Conservation (phyloP, 192 early-diverging fungal genomes). For the Entophlyctis helioformis region DNA sequence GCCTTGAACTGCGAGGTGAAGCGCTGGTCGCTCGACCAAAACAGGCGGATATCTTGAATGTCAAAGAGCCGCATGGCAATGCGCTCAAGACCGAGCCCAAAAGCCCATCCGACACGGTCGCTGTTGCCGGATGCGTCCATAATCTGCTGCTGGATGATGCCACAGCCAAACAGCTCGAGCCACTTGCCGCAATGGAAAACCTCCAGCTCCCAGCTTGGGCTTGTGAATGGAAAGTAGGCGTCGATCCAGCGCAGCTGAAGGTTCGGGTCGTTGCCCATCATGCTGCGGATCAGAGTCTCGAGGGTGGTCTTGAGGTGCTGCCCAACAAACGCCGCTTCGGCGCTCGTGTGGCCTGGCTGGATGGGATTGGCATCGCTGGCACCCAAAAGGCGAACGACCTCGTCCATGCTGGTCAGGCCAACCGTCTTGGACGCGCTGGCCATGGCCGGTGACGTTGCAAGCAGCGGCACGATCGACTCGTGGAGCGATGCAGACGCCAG, state of each 20-base stretch:
- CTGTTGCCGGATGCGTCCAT: constrained; percentile 56
- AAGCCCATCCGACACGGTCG: constrained; percentile 90
- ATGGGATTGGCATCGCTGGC: constrained; percentile 48
- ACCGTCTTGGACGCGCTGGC: too few relatives aligned
- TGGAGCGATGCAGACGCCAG: too few relatives aligned
- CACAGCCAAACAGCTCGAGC: constrained; percentile 90
- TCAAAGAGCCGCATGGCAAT: constrained; percentile 92
- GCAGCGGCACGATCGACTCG: constrained; percentile 3
- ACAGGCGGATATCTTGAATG: constrained; percentile 91
- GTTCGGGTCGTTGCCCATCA: constrained; percentile 50
- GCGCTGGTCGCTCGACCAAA: constrained; percentile 83
- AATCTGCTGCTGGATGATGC: constrained; percentile 79
- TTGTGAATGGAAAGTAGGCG: constrained; percentile 90
- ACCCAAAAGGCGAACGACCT: background rate
- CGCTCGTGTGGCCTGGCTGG: constrained; percentile 54
- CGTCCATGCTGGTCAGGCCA: background rate
- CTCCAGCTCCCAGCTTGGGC: constrained; percentile 95
- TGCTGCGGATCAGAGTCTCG: constrained; percentile 63
- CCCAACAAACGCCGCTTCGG: constrained; percentile 42
- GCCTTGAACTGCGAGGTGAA: constrained; percentile 83
- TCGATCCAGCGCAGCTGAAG: constrained; percentile 91
- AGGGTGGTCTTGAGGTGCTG: constrained; percentile 68
- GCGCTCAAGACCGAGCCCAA: constrained; percentile 92
- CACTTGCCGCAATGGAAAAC: constrained; percentile 86
- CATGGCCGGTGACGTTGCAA: background rate